Base-by-base conservation (phyloP, 1,284 basidiomycete genomes). In the Mycena citricolor region DNA sequence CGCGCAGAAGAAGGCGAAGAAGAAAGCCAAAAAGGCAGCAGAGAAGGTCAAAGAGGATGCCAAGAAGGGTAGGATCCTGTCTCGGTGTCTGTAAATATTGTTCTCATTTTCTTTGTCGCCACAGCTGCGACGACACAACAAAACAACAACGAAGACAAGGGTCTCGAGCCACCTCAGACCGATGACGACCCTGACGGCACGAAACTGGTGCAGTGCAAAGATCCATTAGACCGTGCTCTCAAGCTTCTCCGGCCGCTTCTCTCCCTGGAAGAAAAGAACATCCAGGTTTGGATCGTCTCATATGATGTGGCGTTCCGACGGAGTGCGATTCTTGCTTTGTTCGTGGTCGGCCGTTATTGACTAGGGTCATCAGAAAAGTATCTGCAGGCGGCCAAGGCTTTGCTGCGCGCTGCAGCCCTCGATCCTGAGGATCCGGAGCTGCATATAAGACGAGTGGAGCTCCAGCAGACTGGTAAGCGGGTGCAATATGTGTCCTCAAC, bases 1-100 rank as follows among this genome's bases (percentile, higher is more conserved):
- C 47, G 80, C 79, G 0, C 82, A 84, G 58, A 91, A 91, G 66
- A 94, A 94, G 64, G 90, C 89, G 0, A 86, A 87, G 61, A 94
- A 92, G 66, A 94, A 91, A 60, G 90, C 90, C 22, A 90, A 89
- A 64, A 94, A 93, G 62, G 90, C 83, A 0, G 84, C 85, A 5
- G 73, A 74, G 49, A 90, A 87, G 65, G 73, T 71, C 0, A 76
- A 77, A 46, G 77, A 80, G 35, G 86, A 86, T 23, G 61, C 73
- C 13, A 83, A 86, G 60, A 87, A 79, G 66, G 63, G 67, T 69
- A 49, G 34, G 45, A 46, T 47, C 52, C n/a, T n/a, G 12, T 16
- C 24, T 20, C n/a, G 29, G 3, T 4, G 7, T 23, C 14, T 25
- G 25, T 24, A 13, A 30, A 39, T n/a, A 37, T 24, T 47, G 16